Evolutionary conservation across 139 green algal genomes (phyloP).

Genomic region (Auxenochlorella pyrenoidosa): DNA sequence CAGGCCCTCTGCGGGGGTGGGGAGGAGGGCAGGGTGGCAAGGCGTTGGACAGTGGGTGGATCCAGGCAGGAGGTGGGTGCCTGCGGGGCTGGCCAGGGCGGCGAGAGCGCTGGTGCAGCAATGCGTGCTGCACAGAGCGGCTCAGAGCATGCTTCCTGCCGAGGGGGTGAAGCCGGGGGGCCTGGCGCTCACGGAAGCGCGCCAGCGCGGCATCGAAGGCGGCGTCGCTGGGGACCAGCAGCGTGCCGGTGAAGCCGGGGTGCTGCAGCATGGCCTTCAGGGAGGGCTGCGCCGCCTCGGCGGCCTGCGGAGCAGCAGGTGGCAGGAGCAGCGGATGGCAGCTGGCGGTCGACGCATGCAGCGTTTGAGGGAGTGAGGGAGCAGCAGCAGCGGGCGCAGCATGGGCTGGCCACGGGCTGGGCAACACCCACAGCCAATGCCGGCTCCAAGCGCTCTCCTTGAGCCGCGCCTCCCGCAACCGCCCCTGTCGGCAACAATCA

Average conservation of each 20-base stretch:
- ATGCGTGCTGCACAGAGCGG: background rate
- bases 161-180: too few relatives aligned
- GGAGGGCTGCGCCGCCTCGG: background rate
- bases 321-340: background rate
- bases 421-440: too few relatives aligned
- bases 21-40: background rate
- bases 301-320: constrained; percentile 14
- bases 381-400: background rate
- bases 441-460: too few relatives aligned
- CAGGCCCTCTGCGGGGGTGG: background rate
- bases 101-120: background rate
- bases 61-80: background rate
- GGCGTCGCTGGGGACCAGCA: constrained; percentile 57
- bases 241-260: constrained; percentile 48
- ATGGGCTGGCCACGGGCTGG: background rate
- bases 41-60: background rate
- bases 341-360: background rate
- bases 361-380: background rate
- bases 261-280: constrained; percentile 48
- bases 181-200: background rate
- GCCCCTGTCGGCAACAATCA: too few relatives aligned
- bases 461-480: too few relatives aligned
- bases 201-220: constrained; percentile 45
- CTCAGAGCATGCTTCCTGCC: background rate
- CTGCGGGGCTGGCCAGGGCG: too few relatives aligned